These are phyloP conservation scores for Quercus wislizeni DNA, from an alignment of 306 rosid species.

Conservation along the genomic window DNA sequence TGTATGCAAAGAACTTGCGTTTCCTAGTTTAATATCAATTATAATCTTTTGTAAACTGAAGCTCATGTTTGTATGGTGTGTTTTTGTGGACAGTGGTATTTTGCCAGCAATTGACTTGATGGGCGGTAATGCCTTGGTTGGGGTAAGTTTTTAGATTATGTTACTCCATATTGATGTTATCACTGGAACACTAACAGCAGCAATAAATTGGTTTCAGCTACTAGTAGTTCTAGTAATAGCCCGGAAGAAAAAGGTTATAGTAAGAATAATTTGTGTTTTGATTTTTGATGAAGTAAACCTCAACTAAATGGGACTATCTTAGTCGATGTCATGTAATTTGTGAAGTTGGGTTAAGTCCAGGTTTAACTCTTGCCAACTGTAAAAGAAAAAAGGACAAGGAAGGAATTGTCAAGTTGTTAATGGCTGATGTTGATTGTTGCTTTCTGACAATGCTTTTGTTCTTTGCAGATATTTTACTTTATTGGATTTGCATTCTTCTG, in stretches of 20 bases:
- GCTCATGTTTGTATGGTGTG: slow-evolving; percentile 34
- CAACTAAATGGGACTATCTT: neutral
- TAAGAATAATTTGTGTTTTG: neutral
- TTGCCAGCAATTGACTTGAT: slow-evolving; percentile 72
- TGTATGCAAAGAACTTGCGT: neutral
- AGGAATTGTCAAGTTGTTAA: neutral
- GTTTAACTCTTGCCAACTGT: neutral
- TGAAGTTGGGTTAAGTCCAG: neutral
- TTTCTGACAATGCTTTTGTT: slow-evolving; percentile 14
- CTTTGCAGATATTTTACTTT: slow-evolving; percentile 73
- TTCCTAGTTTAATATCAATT: neutral
- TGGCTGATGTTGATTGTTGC: slow-evolving; percentile 22
- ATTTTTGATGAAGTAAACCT: neutral
- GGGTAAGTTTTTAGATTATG: slow-evolving; percentile 48
- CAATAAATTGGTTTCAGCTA: neutral
- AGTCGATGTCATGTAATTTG: neutral
- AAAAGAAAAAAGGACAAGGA: neutral
- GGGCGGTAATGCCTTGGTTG: slow-evolving; percentile 41
- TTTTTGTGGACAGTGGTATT: slow-evolving; percentile 68
- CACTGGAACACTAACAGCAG: neutral
- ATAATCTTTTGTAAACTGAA: slow-evolving; percentile 2
- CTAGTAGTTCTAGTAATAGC: neutral
- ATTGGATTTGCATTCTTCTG: slow-evolving; percentile 72
- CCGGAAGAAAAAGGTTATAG: too few relatives aligned
- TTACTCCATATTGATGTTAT: slow-evolving; percentile 9